Evolutionary conservation across 2,329 filamentous ascomycete species (phyloP), one percentile per base, ranked within the genome.

Genomic region (Berkeleyomyces rouxiae): DNA sequence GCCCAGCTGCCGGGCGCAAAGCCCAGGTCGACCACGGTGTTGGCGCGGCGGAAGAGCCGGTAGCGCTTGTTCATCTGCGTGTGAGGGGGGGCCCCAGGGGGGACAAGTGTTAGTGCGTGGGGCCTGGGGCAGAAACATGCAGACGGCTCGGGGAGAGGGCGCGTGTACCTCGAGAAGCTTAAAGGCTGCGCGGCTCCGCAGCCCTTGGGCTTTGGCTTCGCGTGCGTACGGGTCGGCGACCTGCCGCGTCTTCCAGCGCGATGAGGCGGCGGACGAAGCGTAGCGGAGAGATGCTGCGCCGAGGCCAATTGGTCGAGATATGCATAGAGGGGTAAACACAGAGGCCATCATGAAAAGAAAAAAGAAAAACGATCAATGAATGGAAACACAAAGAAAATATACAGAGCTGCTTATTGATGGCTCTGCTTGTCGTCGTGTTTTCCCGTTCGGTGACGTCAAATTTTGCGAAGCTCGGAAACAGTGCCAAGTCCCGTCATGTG

Each of bases 111-210:
- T 46, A 36, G 40, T 11, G 23, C 16, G 6, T 10, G 3, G 44
- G 42, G 7, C 23, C 23, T 6, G 10, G 36, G 47, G 31, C 0
- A 31, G 23, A 46, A 36, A n/a, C 13, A 40, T 5, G 31, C 13
- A 33, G 13, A n/a, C 2, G 60, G 31, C 33, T 7, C 11, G 10
- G 33, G 16, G 7, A 6, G 37, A 11, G 23, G 7, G 23, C 4
- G 36, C 2, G n/a, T 69, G 40, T 70, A 90, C 90, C 78, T 96
- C 88, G 16, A 96, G 74, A 7, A 99, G 77, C 73, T 99, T 99
- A 73, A 93, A 96, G 0, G 91, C 93, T 36, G 93, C 93, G 66
- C 93, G 83, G 69, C 90, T 95, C 74, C 92, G 96, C 64, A 96
- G 75, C 0, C 86, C 86, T 67, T 87, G 80, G 1, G 95, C 83